Base-by-base conservation (phyloP, 768 basidiomycete species). In the Coprinopsis strossmayeri region DNA sequence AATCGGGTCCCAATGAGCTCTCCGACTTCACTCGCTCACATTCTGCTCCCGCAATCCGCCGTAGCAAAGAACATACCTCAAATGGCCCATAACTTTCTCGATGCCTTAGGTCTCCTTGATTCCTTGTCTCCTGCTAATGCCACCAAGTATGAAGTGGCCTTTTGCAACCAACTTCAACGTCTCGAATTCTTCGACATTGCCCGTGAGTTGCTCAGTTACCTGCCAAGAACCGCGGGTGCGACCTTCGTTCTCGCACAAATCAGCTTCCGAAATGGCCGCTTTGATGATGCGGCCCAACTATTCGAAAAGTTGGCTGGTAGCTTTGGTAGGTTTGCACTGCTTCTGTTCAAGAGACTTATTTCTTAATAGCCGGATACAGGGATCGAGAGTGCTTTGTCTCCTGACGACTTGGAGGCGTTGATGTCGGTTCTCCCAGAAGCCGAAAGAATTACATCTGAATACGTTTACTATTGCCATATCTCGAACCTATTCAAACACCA, bases 401-500 rank as follows among this genome's bases (percentile, higher is more conserved):
- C 61, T 23, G 86, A 87, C 57, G 87, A 88, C 55, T 65, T 71
- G 34, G 79, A 82, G 54, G 78, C 85, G 0, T 64, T 93, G 34
- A 65, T 69, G 1, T 65, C 68, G 13, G 75, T 90, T 49, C 72
- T 91, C 46, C 85, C 87, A 23, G 69, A 71, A 39, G 68, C 69
- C 23, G 72, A 74, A 38, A 53, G 77, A 24, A 76, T 81, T 45
- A 73, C 80, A 53, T 80, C 83, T 3, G 74, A 81, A 46, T 81
- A 82, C 57, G 69, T 73, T 7, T 95, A 87, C 69, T 93, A 92
- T 67, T 64, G 82, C 24, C 89, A 92, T 63, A 76, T 78, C 30
- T 78, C 84, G 15, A 65, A 74, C n/a, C 67, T 94, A 9, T 96
- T 91, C 70, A 85, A 81, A 56, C 67, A 74, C 41, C 70, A 69